These are phyloP conservation scores for Spinellus fusiger DNA, from an alignment of 192 early-diverging fungal species.

Conservation along the genomic window DNA sequence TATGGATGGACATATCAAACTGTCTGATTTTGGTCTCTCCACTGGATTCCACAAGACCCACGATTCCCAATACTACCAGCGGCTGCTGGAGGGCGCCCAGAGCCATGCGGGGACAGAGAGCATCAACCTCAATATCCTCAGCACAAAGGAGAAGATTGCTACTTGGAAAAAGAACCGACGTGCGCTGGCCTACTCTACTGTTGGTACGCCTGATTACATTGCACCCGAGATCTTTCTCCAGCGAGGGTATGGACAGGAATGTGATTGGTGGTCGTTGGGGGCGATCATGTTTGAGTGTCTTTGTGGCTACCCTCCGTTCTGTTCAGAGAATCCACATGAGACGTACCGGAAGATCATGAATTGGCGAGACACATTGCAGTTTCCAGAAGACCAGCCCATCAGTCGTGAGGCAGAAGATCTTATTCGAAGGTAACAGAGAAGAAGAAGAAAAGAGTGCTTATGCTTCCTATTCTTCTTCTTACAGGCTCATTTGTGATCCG, in stretches of 20 bases:
- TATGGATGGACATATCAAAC: slow-evolving; percentile 96
- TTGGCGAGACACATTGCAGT: slow-evolving; percentile 85
- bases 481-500: slow-evolving; percentile 81
- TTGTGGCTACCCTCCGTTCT: slow-evolving; percentile 97
- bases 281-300: slow-evolving; percentile 99
- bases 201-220: slow-evolving; percentile 94
- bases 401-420: slow-evolving; percentile 89
- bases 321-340: slow-evolving; percentile 90
- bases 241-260: slow-evolving; percentile 93
- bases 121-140: slow-evolving; percentile 82
- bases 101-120: slow-evolving; percentile 53
- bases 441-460: background rate
- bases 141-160: slow-evolving; percentile 87
- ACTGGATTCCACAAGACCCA: slow-evolving; percentile 99
- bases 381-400: slow-evolving; percentile 92
- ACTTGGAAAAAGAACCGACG: slow-evolving; percentile 99
- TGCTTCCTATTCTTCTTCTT: background rate
- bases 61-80: slow-evolving; percentile 93
- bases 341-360: slow-evolving; percentile 98
- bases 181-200: slow-evolving; percentile 92
- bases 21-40: slow-evolving; percentile 99
- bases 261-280: slow-evolving; percentile 99
- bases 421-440: slow-evolving; percentile 65
- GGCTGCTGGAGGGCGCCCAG: slow-evolving; percentile 62
- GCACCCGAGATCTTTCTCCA: slow-evolving; percentile 95